Base-by-base conservation (phyloP, 1,139 yeast genomes). In the Meyerozyma guilliermondii region DNA sequence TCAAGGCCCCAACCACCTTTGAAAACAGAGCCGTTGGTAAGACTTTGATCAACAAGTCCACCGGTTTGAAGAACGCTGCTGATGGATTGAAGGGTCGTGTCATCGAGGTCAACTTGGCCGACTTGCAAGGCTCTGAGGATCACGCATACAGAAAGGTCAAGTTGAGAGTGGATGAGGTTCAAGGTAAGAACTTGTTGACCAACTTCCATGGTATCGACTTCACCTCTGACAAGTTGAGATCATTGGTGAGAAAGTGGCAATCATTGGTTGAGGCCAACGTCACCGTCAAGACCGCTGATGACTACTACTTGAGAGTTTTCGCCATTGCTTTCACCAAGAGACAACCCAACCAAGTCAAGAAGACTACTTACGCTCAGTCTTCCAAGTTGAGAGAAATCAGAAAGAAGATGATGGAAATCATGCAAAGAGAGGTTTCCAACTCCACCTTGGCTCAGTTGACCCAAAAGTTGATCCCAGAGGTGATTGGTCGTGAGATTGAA, bases 171-270 rank as follows among this genome's bases (percentile, higher is more conserved):
- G 95, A 87, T 62, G 95, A 87, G 74, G 92, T 87, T 60, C 94
- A 87, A 76, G 95, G 95, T 72, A 83, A 85, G 80, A 84, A 85
- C 81, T 78, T 86, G 66, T 78, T 87, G 69, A 87, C 95, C 78
- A 87, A 87, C 88, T 87, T 87, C 88, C 95, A 87, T 81, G 95
- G 95, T 65, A 74, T 86, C 75, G 89, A 85, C 77, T 85, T 86
- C 81, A 86, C 95, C 63, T 80, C 89, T 55, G 95, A 87, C 78
- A 87, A 86, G 80, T 76, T 86, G 66, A 83, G 91, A 75, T 86
- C 95, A 49, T 80, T 86, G 71, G 95, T 87, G 51, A 85, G 95
- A 80, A 87, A 87, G 75, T 87, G 95, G 95, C 95, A 87, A 76
- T 80, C 94, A 56, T 77, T 87, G 73, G 87, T 87, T 59, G 95